A percentile compares a stretch with the other conserved stretches of the same genome.
Conservation (phyloP, 2,329 filamentous ascomycete genomes). For the Monosporascus sp. region DNA sequence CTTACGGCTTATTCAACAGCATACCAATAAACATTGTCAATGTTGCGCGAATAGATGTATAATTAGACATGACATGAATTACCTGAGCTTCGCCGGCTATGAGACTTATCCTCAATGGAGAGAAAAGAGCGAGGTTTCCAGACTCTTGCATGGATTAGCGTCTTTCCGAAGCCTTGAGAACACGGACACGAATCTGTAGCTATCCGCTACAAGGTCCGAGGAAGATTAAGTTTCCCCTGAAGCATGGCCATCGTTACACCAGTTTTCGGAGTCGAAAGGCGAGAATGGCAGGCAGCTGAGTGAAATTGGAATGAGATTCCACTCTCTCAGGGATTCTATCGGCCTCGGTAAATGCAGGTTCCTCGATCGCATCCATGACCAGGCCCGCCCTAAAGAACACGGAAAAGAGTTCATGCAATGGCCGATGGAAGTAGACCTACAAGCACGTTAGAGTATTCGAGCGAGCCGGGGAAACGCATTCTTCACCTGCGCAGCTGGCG, state of each 20-base stretch:
- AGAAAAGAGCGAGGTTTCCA: no score
- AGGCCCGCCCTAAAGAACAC: slow-evolving; percentile 37
- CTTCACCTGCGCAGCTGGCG: slow-evolving; percentile 31
- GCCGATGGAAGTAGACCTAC: slow-evolving; percentile 38
- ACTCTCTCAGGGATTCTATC: slow-evolving; percentile 23
- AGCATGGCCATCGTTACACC: neutral
- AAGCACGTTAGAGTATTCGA: neutral
- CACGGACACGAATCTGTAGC: no score
- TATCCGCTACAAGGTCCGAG: no score
- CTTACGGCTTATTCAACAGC: neutral
- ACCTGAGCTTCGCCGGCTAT: no score
- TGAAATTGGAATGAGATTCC: slow-evolving; percentile 34
- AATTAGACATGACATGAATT: no score
- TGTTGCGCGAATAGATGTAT: no score
- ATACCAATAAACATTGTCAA: no score
- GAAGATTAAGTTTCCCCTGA: no score
- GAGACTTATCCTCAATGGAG: no score
- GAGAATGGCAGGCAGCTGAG: slow-evolving; percentile 31
- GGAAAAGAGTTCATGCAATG: slow-evolving; percentile 38
- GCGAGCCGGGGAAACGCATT: no score
- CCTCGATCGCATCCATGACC: slow-evolving; percentile 41
- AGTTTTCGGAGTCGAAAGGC: slow-evolving; percentile 23
- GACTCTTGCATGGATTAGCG: no score
- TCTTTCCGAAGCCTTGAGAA: no score
- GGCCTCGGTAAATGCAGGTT: slow-evolving; percentile 38